Evolutionary conservation across 1,139 yeast genomes (phyloP).

Genomic region (Suzukiozyma palmioleophila): DNA sequence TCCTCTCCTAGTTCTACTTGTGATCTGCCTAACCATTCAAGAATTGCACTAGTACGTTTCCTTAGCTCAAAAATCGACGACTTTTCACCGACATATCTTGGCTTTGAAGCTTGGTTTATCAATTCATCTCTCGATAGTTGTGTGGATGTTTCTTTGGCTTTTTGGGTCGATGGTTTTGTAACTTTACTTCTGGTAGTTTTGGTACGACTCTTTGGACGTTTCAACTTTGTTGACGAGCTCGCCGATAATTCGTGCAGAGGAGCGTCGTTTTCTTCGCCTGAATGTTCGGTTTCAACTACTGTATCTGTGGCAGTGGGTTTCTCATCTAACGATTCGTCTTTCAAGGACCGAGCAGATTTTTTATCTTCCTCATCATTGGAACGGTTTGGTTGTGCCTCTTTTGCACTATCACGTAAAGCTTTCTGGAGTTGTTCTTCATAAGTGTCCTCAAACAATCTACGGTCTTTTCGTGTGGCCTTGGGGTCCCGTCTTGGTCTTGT

Average conservation of each 20-base stretch:
- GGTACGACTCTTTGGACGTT: constrained; percentile 1
- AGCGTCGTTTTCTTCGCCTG: constrained; percentile 4
- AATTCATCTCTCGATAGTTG: constrained; percentile 33
- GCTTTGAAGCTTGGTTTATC: constrained; percentile 68
- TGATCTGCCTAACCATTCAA: constrained; percentile 85
- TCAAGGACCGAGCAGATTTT: neutral
- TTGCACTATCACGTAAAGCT: constrained; percentile 68
- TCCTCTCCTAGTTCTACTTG: constrained; percentile 78
- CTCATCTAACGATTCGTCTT: constrained; percentile 14
- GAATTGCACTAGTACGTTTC: constrained; percentile 80
- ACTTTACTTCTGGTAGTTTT: constrained; percentile 10
- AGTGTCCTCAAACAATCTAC: constrained; percentile 54
- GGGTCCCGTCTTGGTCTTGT: constrained; percentile 48
- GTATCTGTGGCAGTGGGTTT: constrained; percentile 9
- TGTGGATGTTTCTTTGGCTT: constrained; percentile 8
- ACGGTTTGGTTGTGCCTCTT: constrained; percentile 26
- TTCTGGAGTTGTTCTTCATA: constrained; percentile 66
- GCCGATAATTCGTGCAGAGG: constrained; percentile 4
- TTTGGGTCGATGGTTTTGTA: constrained; percentile 12
- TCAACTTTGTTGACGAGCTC: neutral
- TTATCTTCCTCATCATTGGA: constrained; percentile 8
- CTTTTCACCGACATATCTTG: constrained; percentile 74
- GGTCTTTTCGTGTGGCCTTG: constrained; percentile 74
- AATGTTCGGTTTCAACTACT: constrained; percentile 6
- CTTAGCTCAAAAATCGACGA: constrained; percentile 77